These are phyloP conservation scores for Pleurostoma richardsiae DNA, from an alignment of 2,329 filamentous ascomycete genomes.

Conservation along the genomic window DNA sequence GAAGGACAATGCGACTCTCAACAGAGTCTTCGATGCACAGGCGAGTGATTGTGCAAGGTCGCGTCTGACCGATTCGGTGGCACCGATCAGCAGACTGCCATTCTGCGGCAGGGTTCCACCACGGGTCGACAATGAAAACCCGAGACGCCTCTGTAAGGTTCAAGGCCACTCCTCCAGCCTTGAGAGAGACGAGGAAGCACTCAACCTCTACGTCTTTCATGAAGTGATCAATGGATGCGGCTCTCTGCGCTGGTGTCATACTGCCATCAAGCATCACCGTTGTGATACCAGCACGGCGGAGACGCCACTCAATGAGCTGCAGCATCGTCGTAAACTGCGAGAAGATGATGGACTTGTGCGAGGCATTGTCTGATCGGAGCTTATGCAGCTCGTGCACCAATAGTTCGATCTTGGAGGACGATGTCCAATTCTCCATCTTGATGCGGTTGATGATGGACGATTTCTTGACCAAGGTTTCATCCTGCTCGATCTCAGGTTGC, in stretches of 20 bases:
- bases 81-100: conserved; percentile 95
- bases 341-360: conserved; percentile 95
- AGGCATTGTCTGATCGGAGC: conserved; percentile 85
- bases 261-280: conserved; percentile 97
- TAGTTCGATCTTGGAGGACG: conserved; percentile 95
- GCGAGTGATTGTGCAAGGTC: conserved; percentile 89
- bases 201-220: conserved; percentile 94
- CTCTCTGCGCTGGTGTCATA: conserved; percentile 91
- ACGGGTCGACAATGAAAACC: conserved; percentile 96
- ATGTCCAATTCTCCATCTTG: conserved; percentile 98
- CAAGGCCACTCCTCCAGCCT: conserved; percentile 90
- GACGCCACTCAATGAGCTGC: conserved; percentile 93
- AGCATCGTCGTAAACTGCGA: conserved; percentile 97
- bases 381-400: conserved; percentile 92
- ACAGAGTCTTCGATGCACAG: conserved; percentile 97
- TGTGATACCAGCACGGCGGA: conserved; percentile 93
- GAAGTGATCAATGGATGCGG: conserved; percentile 92
- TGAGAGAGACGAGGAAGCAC: conserved; percentile 92
- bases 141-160: conserved; percentile 92
- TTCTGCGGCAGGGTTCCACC: conserved; percentile 99
- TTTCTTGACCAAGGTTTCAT: conserved; percentile 83
- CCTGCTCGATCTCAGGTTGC: conserved; percentile 91
- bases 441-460: conserved; percentile 98
- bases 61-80: conserved; percentile 91
- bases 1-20: conserved; percentile 87